Conservation (phyloP, 805 yeast genomes). For the Candida lessepsii region DNA sequence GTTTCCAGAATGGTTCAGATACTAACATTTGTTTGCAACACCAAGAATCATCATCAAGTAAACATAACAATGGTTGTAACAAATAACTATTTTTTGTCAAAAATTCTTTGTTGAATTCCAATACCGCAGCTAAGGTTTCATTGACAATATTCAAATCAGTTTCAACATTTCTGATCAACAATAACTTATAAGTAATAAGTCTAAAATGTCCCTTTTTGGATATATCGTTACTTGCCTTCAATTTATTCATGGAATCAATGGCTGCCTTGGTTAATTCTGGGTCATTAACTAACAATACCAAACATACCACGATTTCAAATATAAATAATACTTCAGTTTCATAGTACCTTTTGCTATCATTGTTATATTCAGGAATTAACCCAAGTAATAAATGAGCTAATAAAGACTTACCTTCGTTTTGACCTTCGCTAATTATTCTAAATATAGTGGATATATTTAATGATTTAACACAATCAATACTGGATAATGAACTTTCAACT, state of each 20-base stretch:
- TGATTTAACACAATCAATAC: conserved; percentile 78
- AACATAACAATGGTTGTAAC: conserved; percentile 49
- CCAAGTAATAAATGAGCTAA: conserved; percentile 28
- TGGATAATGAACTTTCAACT: conserved; percentile 78
- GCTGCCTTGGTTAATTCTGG: conserved; percentile 19
- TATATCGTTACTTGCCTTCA: conserved; percentile 16
- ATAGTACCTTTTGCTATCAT: conserved; percentile 37
- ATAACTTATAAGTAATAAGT: conserved; percentile 50
- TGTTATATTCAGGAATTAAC: conserved; percentile 26
- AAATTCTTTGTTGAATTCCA: conserved; percentile 41
- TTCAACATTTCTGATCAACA: conserved; percentile 41
- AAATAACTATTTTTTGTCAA: conserved; percentile 39
- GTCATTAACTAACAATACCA: conserved; percentile 31
- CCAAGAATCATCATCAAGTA: conserved; percentile 47
- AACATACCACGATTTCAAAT: conserved; percentile 42
- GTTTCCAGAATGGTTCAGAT: conserved; percentile 52
- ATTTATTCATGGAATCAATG: conserved; percentile 10
- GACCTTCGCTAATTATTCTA: conserved; percentile 44
- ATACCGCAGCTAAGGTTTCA: conserved; percentile 6
- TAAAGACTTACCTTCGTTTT: conserved; percentile 32
- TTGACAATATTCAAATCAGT: conserved; percentile 18
- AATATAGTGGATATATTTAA: conserved; percentile 60
- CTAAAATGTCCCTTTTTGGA: conserved; percentile 39
- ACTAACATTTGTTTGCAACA: conserved; percentile 34
- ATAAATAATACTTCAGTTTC: conserved; percentile 50